Conservation (phyloP, 495 filamentous ascomycete genomes). For the Geopyxis carbonaria region DNA sequence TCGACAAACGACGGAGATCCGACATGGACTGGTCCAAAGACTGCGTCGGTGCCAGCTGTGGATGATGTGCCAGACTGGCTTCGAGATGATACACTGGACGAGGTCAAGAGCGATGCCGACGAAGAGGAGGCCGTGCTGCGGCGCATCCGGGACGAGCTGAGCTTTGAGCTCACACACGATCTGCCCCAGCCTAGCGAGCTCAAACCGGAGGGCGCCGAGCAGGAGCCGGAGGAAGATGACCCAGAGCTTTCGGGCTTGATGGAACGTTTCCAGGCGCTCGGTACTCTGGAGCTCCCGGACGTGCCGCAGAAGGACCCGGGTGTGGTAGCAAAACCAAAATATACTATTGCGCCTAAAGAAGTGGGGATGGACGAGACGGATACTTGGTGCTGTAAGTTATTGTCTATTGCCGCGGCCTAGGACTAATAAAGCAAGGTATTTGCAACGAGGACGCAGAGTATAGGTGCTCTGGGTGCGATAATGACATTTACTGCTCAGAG, state of each 20-base stretch:
- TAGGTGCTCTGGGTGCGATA: constrained; percentile 19
- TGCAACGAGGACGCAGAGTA: constrained; percentile 24
- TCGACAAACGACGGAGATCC: neutral
- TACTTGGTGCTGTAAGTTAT: constrained; percentile 20
- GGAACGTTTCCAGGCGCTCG: constrained; percentile 14
- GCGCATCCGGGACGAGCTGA: constrained; percentile 16
- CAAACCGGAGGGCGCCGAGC: neutral
- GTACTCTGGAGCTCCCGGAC: constrained; percentile 7
- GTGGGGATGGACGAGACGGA: constrained; percentile 10
- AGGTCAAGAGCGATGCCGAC: constrained; percentile 1
- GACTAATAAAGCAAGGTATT: constrained; percentile 10
- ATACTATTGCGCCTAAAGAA: neutral
- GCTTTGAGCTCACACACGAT: constrained; percentile 12
- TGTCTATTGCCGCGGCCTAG: neutral
- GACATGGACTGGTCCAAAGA: neutral
- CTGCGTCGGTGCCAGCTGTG: neutral
- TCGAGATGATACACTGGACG: neutral
- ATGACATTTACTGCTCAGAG: constrained; percentile 20
- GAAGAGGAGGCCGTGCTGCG: constrained; percentile 12
- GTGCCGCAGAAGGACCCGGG: constrained; percentile 3
- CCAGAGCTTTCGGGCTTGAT: constrained; percentile 9
- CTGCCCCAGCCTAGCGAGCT: neutral
- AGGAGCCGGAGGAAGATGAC: neutral
- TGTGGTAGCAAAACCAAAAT: neutral
- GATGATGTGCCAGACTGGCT: constrained; percentile 2